phyloP scores from a whole-genome alignment of 352 stramenopile genomes.

The Pythium periplocum region DNA sequence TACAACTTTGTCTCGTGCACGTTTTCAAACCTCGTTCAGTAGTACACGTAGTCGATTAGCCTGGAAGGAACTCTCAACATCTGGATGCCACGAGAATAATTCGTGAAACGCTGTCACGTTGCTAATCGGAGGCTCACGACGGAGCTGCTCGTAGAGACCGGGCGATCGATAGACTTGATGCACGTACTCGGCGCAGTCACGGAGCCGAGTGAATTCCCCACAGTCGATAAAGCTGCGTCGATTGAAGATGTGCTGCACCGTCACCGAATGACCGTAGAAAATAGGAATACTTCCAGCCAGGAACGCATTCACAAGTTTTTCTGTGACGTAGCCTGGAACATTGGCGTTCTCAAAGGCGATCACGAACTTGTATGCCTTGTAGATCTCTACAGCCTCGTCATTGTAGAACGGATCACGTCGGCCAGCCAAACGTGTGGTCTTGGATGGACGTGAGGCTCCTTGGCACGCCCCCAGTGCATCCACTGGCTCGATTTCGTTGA shows the following conservation, averaged over 20 bases:
- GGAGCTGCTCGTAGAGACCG: slow-evolving; percentile 1
- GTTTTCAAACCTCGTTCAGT: too few relatives aligned
- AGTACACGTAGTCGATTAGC: too few relatives aligned
- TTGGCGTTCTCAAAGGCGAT: slow-evolving; percentile 62
- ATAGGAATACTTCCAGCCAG: slow-evolving; percentile 51
- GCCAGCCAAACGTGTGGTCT: not conserved
- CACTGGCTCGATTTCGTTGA: slow-evolving; percentile 35
- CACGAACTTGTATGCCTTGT: slow-evolving; percentile 45
- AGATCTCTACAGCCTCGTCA: slow-evolving; percentile 32
- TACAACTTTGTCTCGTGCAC: too few relatives aligned
- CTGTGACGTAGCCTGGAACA: slow-evolving; percentile 47
- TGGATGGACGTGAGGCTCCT: slow-evolving; percentile 4
- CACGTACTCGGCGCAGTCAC: slow-evolving; percentile 30
- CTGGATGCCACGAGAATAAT: slow-evolving; percentile 11
- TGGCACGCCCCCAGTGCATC: slow-evolving; percentile 40
- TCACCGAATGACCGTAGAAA: slow-evolving; percentile 41
- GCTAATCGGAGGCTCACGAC: not conserved
- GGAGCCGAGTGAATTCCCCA: slow-evolving; percentile 26
- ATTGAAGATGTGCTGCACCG: slow-evolving; percentile 39
- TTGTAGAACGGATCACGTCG: slow-evolving; percentile 25
- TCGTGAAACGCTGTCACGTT: slow-evolving; percentile 8
- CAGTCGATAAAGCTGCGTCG: slow-evolving; percentile 48
- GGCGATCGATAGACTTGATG: slow-evolving; percentile 1
- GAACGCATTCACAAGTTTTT: slow-evolving; percentile 61
- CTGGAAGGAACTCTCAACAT: slow-evolving; percentile 4